Evolutionary conservation across 305 asterid species (phyloP), one percentile per base, ranked within the genome.

Genomic region (Ajuga reptans): DNA sequence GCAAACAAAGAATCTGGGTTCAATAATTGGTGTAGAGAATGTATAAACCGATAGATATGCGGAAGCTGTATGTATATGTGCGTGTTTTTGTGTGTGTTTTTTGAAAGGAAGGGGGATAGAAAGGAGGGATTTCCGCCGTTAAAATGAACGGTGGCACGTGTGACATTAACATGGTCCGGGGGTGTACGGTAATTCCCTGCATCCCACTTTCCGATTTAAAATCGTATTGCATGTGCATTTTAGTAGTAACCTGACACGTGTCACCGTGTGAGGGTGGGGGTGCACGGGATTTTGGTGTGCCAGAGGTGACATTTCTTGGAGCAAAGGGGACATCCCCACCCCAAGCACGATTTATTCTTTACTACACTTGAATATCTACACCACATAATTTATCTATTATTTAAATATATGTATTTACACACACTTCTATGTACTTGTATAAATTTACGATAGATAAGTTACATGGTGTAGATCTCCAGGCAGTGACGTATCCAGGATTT

Each of bases 91-190:
- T n/a, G n/a, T n/a, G n/a, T n/a, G n/a, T n/a, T n/a, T 56, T 55
- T 72, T 68, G 64, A 74, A 55, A 58, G 57, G 63, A 18, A 45
- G 69, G 67, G 12, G 76, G 41, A 14, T 36, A 47, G 72, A 21
- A 56, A 50, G 50, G 88, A 81, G 86, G 87, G 77, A 83, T 72
- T 83, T 82, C 82, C 88, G 92, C 82, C 92, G 86, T 79, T 70
- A 61, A 70, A 83, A 74, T 14, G 77, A 83, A 77, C 60, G 58
- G 12, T 6, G 75, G 79, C 92, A 84, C 92, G 92, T 88, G 88
- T 29, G 83, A 64, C 46, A 52, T 60, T 39, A 16, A 55, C 49
- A 16, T 55, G 63, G 50, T 51, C 69, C 65, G 42, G 60, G 73
- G 66, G 74, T 61, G 79, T 72, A 72, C 78, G 72, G 43, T 36